Percentiles rank a stretch among this genome's conserved stretches.
These are phyloP conservation scores for Vickermania ingenoplastis DNA, from an alignment of 208 protist genomes.

Conservation along the genomic window DNA sequence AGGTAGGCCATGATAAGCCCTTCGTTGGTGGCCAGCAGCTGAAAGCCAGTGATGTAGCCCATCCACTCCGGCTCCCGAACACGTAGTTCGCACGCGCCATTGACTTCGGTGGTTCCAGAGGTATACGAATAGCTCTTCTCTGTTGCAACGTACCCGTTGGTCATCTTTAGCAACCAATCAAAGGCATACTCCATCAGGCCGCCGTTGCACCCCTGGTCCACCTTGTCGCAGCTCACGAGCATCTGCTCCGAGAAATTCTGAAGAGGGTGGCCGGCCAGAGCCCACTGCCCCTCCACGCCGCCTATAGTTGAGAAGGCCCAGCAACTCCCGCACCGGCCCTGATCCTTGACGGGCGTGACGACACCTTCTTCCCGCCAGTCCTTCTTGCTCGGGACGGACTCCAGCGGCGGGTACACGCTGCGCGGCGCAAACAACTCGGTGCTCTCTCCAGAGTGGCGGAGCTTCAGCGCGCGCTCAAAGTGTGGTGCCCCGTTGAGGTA, in stretches of 20 bases:
- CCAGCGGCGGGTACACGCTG: background rate
- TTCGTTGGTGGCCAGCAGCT: slow-evolving; percentile 68
- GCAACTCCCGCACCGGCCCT: slow-evolving; percentile 94
- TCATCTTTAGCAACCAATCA: slow-evolving; percentile 64
- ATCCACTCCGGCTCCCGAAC: slow-evolving; percentile 21
- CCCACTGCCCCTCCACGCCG: slow-evolving; percentile 78
- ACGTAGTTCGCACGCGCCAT: slow-evolving; percentile 26
- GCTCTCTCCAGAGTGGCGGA: background rate
- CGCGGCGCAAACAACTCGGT: background rate
- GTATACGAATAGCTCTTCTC: slow-evolving; percentile 86
- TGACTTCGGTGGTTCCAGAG: slow-evolving; percentile 26
- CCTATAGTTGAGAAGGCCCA: slow-evolving; percentile 95
- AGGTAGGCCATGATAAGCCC: slow-evolving; percentile 57
- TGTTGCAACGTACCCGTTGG: slow-evolving; percentile 50
- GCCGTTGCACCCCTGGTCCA: slow-evolving; percentile 82
- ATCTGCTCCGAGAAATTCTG: slow-evolving; percentile 88
- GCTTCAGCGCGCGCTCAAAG: slow-evolving; percentile 16
- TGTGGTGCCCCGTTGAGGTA: slow-evolving; percentile 29
- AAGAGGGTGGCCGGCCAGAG: slow-evolving; percentile 38
- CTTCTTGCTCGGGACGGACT: slow-evolving; percentile 1
- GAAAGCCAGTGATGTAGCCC: slow-evolving; percentile 55
- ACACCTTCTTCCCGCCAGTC: slow-evolving; percentile 86
- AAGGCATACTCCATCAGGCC: slow-evolving; percentile 86
- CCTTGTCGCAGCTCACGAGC: slow-evolving; percentile 89
- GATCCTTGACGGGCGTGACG: slow-evolving; percentile 92